Conservation (phyloP, 2,329 filamentous ascomycete genomes). For the Aaosphaeria pasadenensis region DNA sequence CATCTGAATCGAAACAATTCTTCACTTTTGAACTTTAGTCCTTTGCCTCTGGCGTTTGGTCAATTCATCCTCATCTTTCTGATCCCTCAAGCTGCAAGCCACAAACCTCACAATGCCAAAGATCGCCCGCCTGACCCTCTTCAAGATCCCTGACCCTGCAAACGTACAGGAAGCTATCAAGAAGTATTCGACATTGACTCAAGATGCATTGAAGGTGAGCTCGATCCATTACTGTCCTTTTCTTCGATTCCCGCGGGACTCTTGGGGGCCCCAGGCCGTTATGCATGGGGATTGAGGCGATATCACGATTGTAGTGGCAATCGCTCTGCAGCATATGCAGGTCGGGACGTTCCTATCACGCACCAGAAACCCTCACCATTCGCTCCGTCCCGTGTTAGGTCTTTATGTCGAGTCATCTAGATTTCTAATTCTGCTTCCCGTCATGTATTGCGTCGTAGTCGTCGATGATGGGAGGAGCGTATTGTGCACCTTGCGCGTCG, state of each 20-base stretch:
- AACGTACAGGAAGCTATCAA: constrained; percentile 25
- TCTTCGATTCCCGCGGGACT: background rate
- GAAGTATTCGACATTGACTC: constrained; percentile 31
- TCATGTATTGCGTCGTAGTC: too few species aligned
- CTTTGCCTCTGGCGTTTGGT: background rate
- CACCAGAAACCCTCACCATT: too few species aligned
- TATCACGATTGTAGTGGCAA: background rate
- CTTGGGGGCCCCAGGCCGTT: too few species aligned
- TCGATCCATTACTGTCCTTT: background rate
- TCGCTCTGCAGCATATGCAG: background rate
- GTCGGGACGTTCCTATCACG: too few species aligned
- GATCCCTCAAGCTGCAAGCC: constrained; percentile 2
- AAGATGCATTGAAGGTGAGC: constrained; percentile 34
- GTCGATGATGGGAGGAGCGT: too few species aligned
- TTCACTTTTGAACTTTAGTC: background rate
- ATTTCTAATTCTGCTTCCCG: too few species aligned
- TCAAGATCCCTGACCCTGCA: constrained; percentile 32
- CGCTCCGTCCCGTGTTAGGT: too few species aligned
- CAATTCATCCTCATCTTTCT: background rate
- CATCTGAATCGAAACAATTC: background rate
- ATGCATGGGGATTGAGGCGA: too few species aligned
- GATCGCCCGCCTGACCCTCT: constrained; percentile 35
- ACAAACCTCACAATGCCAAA: constrained; percentile 22
- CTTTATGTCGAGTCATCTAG: too few species aligned
- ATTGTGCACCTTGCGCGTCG: too few species aligned